phyloP scores from a whole-genome alignment of 257 asterid species.

The Craterostigma plantagineum region DNA sequence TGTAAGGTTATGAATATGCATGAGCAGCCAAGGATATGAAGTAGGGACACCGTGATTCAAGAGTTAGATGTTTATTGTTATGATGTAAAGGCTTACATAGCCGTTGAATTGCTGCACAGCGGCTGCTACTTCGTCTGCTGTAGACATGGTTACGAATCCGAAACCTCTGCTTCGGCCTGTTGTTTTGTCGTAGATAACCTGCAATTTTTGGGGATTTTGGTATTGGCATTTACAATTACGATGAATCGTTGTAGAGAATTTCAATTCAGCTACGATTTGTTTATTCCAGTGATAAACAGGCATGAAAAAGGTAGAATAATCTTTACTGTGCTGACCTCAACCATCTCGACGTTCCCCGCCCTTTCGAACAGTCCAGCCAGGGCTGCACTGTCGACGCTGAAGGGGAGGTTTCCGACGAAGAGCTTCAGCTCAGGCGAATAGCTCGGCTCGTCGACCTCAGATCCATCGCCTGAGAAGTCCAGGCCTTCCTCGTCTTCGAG shows the following conservation, averaged over 20 bases:
- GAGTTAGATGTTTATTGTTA: not conserved
- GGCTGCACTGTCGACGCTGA: conserved; percentile 48
- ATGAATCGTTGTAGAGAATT: not conserved
- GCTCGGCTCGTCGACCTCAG: conserved; percentile 10
- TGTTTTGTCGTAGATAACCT: conserved; percentile 80
- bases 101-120: conserved; percentile 72
- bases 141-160: conserved; percentile 78
- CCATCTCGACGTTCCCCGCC: conserved; percentile 81
- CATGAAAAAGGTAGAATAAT: too few relatives aligned
- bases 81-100: conserved; percentile 37
- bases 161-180: conserved; percentile 93
- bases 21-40: too few relatives aligned
- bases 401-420: conserved; percentile 81
- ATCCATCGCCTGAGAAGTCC: conserved; percentile 2
- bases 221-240: not conserved
- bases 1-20: too few relatives aligned
- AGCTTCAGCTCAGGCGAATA: conserved; percentile 58
- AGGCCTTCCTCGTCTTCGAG: conserved; percentile 18
- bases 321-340: conserved; percentile 40
- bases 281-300: too few relatives aligned
- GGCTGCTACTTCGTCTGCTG: conserved; percentile 46
- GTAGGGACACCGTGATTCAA: not conserved
- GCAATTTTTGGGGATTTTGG: conserved; percentile 8
- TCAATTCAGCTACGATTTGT: not conserved
- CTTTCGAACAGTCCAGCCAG: conserved; percentile 71